phyloP scores from a whole-genome alignment of 192 early-diverging fungal genomes.

The Lobosporangium transversale region DNA sequence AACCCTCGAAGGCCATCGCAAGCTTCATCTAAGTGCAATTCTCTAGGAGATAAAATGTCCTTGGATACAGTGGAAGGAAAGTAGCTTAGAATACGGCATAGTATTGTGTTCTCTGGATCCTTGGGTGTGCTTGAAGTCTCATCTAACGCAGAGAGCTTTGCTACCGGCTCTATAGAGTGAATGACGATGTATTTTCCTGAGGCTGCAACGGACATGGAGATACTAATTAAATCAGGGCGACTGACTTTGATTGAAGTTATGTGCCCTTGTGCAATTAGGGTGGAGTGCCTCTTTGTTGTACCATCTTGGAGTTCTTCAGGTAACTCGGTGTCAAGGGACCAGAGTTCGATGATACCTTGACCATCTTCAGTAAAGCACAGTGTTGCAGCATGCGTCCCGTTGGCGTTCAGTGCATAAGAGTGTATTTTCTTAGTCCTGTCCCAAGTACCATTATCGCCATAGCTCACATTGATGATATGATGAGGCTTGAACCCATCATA shows the following conservation, averaged over 20 bases:
- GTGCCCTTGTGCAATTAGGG: not conserved
- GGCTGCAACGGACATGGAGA: not conserved
- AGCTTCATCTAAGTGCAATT: not conserved
- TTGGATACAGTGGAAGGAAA: not conserved
- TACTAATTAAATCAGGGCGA: constrained; percentile 1
- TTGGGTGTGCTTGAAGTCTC: too few relatives aligned
- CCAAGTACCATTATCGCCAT: not conserved
- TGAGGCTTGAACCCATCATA: not conserved
- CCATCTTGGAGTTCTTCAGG: too few relatives aligned
- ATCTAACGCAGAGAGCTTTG: too few relatives aligned
- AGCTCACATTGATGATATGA: not conserved
- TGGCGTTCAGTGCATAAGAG: not conserved
- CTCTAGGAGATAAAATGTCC: not conserved
- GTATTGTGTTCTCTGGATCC: not conserved
- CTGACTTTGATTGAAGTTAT: not conserved
- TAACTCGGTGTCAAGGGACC: not conserved
- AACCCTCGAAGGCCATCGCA: not conserved
- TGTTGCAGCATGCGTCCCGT: not conserved
- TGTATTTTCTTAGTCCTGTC: not conserved
- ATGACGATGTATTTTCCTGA: not conserved
- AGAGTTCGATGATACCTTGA: constrained; percentile 1
- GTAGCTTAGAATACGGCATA: constrained; percentile 1
- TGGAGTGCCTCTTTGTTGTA: too few relatives aligned
- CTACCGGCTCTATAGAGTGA: constrained; percentile 2
- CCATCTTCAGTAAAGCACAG: not conserved